phyloP scores from a whole-genome alignment of 345 rosid species.

The Eucalyptus melliodora region DNA sequence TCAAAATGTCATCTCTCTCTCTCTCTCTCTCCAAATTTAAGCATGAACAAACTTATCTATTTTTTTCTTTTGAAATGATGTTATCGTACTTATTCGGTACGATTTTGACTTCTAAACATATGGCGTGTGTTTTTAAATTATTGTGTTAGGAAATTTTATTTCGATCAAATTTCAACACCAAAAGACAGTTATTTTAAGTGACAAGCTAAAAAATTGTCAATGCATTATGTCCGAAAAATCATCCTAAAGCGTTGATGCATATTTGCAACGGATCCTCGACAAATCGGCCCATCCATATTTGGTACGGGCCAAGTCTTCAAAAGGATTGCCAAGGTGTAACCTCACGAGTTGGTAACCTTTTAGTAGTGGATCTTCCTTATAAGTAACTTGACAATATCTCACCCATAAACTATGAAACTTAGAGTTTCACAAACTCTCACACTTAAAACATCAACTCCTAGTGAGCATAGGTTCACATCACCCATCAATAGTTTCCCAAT shows the following conservation, averaged over 20 bases:
- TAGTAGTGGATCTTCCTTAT: not conserved
- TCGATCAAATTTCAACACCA: not conserved
- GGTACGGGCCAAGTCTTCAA: not conserved
- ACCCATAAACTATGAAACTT: not conserved
- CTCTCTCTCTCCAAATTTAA: not conserved
- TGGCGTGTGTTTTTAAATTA: not conserved
- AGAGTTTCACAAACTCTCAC: not conserved
- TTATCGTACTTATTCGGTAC: not conserved
- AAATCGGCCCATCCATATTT: not conserved
- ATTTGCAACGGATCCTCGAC: not conserved
- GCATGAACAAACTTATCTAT: not conserved
- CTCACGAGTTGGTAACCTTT: not conserved
- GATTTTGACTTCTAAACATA: not conserved
- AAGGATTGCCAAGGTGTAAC: not conserved
- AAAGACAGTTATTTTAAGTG: not conserved
- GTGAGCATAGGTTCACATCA: not conserved
- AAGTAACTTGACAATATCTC: not conserved
- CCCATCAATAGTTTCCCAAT: not conserved
- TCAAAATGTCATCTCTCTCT: not conserved
- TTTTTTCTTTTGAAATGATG: not conserved
- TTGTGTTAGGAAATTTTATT: not conserved
- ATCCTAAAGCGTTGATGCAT: not conserved
- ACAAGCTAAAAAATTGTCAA: not conserved
- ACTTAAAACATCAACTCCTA: not conserved
- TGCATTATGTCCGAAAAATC: not conserved